Evolutionary conservation across 2,329 filamentous ascomycete genomes (phyloP), one percentile per base, ranked within the genome.

Genomic region (Diaporthe amygdali): DNA sequence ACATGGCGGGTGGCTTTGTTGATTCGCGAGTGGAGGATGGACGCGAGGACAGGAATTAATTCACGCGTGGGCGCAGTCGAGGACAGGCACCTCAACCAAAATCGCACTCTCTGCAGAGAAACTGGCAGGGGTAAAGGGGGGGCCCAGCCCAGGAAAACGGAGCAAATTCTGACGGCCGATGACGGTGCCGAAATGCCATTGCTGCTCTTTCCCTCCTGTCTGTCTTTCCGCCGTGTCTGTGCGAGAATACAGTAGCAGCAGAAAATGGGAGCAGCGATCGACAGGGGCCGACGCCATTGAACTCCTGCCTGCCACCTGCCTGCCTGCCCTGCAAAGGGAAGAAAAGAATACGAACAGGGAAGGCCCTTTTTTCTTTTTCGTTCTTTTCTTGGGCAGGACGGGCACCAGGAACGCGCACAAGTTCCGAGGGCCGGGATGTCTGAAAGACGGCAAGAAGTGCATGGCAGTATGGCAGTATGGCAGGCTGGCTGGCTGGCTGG

Each of bases 141-240:
- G 59, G 22, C 1, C 20, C 37, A 25, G 27, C 14, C 14, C 47
- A 30, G 9, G 17, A 9, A 10, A 25, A 32, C 59, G 59, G 59
- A 64, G 59, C 59, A 64, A 64, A 64, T 64, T 64, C 44, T 64
- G 41, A 49, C 49, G 37, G 59, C 59, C 59, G 59, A 64, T 12
- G 59, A 64, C 59, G 59, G 59, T 49, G 44, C 59, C 59, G 59
- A 64, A 49, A 49, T 37, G 59, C 59, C 41, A 49, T 64, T 64
- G 56, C 56, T 25, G n/a, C 30, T 17, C 2, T 12, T 32, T 12
- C n/a, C 20, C 20, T 37, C 6, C 22, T 34, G 59, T 30, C 22
- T 32, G 25, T 47, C 27, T n/a, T n/a, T n/a, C n/a, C n/a, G n/a
- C n/a, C n/a, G n/a, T n/a, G n/a, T n/a, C n/a, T n/a, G n/a, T n/a